Evolutionary conservation across 306 rosid genomes (phyloP), one percentile per base, ranked within the genome.

Genomic region (Myrica gale): DNA sequence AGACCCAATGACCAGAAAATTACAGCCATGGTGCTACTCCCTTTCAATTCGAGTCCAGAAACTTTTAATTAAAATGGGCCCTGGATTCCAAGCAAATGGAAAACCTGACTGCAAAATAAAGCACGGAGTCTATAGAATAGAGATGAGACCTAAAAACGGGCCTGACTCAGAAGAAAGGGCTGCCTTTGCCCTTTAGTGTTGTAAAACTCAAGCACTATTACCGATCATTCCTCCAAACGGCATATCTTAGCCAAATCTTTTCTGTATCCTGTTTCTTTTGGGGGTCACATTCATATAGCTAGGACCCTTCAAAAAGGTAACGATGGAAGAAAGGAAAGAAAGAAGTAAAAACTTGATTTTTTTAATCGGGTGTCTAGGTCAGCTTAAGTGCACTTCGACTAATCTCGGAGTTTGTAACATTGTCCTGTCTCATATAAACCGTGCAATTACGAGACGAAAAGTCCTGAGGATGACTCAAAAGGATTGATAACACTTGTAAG

Each of bases 201-300:
- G 60, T 54, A 54, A 54, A 54, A 54, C 60, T 17, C 60, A 19
- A 54, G 26, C 60, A 57, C 63, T 57, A 21, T 15, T 48, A 48
- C 3, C 21, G 16, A 10, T 3, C 13, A 57, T 57, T 57, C 63
- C 21, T 57, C 9, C 63, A 19, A 21, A 9, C 15, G 63, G 63
- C 63, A 57, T 21, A 57, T 57, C 63, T 56, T 57, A 57, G 63
- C 63, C 15, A 57, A 19, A 56, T 56, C 63, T 56, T 56, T 56
- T 9, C 3, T 12, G 10, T 32, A 19, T 56, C 3, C 7, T n/a
- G 26, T 56, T 21, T 56, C 63, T 56, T 20, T 20, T 12, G 12
- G 2, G 2, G 20, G 39, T 56, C 63, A 57, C 13, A 57, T 21
- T 48, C 53, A 48, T 3, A 48, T 11, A n/a, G n/a, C n/a, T n/a